These are phyloP conservation scores for Yamadazyma sp. DNA, from an alignment of 805 yeast species.

Conservation along the genomic window DNA sequence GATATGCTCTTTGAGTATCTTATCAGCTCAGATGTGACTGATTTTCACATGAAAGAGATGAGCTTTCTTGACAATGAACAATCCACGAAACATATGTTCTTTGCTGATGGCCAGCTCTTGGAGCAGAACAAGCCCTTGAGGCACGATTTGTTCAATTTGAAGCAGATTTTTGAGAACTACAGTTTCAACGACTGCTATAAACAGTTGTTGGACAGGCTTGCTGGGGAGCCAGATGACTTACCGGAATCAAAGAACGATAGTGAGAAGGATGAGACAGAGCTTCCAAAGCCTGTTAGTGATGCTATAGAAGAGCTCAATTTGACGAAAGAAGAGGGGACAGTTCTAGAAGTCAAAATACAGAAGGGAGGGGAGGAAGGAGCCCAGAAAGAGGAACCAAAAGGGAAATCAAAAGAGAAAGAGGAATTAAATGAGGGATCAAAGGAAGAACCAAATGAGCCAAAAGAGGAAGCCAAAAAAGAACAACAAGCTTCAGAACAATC, in stretches of 20 bases:
- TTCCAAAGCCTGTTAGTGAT: conserved; percentile 1
- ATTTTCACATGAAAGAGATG: conserved; percentile 35
- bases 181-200: conserved; percentile 1
- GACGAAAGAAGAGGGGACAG: not conserved
- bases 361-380: not conserved
- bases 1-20: conserved; percentile 31
- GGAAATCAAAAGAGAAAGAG: too few species aligned
- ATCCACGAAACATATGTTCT: conserved; percentile 21
- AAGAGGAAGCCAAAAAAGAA: too few species aligned
- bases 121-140: conserved; percentile 16
- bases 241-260: not conserved
- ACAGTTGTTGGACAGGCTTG: not conserved
- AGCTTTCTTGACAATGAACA: conserved; percentile 16
- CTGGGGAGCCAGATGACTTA: not conserved
- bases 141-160: conserved; percentile 22
- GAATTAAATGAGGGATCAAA: too few species aligned
- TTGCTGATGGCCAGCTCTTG: conserved; percentile 10
- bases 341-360: not conserved
- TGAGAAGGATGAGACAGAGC: not conserved
- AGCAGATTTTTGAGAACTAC: conserved; percentile 9
- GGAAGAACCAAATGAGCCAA: not conserved
- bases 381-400: conserved; percentile 1
- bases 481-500: too few species aligned
- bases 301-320: not conserved
- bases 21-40: conserved; percentile 29